Percentiles rank a stretch among this genome's conserved stretches.
Evolutionary conservation across 371 early-diverging fungal species (phyloP).

Genomic region (Saksenaea oblongispora): DNA sequence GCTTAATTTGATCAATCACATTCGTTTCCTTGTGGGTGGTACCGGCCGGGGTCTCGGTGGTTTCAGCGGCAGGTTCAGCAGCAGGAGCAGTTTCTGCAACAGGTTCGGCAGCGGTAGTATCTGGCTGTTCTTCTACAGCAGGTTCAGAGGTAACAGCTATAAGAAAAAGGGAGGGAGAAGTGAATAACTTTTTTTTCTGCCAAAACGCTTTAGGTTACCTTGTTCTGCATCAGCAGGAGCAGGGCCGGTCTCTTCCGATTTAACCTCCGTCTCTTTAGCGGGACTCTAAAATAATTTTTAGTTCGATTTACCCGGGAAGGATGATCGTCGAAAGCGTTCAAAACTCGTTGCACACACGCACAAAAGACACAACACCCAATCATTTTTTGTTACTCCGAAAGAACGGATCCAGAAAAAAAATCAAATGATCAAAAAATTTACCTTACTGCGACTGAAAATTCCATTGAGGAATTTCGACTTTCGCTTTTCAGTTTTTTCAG

Average conservation of each 20-base stretch:
- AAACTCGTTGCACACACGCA: not conserved
- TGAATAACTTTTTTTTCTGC: no score
- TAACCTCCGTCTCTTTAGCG: conserved; percentile 3
- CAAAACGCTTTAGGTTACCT: not conserved
- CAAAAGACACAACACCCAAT: not conserved
- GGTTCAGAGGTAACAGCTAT: not conserved
- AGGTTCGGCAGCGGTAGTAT: conserved; percentile 4
- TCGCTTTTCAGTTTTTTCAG: conserved; percentile 23
- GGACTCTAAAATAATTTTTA: conserved; percentile 4
- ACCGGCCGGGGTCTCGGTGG: not conserved
- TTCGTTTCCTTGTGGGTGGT: conserved; percentile 24
- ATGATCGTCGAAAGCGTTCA: conserved; percentile 2
- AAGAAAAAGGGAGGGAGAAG: not conserved
- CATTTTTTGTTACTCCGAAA: conserved; percentile 1
- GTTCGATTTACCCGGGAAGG: conserved; percentile 1
- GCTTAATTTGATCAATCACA: conserved; percentile 42
- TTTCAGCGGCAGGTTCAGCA: conserved; percentile 5
- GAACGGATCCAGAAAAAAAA: conserved; percentile 3
- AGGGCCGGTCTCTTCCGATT: conserved; percentile 8
- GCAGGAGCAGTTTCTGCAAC: not conserved
- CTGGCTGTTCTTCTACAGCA: no score
- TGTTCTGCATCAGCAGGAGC: conserved; percentile 5
- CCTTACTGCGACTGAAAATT: conserved; percentile 28
- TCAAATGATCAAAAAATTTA: conserved; percentile 12
- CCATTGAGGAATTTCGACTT: conserved; percentile 23